A percentile compares a stretch with the other conserved stretches of the same genome.
Evolutionary conservation across 441 rosid species (phyloP).

Genomic region (Erodium moschatum): DNA sequence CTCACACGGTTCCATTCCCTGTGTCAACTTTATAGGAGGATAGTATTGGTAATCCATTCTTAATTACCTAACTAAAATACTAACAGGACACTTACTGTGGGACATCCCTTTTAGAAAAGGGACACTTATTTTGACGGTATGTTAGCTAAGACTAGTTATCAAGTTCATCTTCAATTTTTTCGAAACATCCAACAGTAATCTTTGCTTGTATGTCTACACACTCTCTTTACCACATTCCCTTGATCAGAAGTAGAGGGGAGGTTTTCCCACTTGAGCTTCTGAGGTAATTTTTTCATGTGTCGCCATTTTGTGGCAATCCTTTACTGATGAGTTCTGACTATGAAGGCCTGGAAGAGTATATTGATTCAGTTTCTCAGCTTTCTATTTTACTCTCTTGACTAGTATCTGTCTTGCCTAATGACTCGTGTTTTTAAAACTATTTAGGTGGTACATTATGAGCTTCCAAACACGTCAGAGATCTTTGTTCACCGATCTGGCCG

Average conservation of each 20-base stretch:
- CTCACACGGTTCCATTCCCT: no score
- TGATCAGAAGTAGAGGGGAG: no score
- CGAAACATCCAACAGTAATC: no score
- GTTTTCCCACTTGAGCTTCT: not conserved
- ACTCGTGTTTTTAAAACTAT: no score
- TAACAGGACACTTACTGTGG: not conserved
- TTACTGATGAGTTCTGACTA: not conserved
- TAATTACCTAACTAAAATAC: not conserved
- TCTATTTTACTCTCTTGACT: not conserved
- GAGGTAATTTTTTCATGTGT: not conserved
- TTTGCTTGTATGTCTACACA: no score
- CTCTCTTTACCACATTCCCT: no score
- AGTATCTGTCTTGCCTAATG: no score
- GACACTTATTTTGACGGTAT: not conserved
- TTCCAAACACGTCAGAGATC: constrained; percentile 79
- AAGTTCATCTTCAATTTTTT: not conserved
- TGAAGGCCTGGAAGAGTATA: not conserved
- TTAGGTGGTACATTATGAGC: constrained; percentile 86
- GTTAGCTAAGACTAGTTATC: not conserved
- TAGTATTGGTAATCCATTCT: no score
- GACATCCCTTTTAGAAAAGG: not conserved
- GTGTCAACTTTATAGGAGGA: no score
- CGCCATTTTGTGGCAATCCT: not conserved
- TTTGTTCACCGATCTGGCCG: constrained; percentile 99
- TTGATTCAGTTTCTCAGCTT: no score